phyloP scores from a whole-genome alignment of 2,329 filamentous ascomycete species.

The Fusarium tuaranense region DNA sequence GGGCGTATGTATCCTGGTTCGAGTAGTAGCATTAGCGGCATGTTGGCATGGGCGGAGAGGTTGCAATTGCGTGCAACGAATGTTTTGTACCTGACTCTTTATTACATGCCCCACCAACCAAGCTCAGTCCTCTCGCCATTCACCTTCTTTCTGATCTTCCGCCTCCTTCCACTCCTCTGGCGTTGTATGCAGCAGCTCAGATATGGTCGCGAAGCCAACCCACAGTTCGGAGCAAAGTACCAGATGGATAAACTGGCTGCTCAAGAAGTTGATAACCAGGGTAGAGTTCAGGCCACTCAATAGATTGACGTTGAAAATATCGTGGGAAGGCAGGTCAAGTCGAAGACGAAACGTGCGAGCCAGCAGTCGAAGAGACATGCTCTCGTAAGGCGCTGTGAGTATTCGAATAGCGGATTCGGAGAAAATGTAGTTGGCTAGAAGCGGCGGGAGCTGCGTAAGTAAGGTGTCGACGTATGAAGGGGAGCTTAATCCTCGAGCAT shows the following conservation, averaged over 20 bases:
- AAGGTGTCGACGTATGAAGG: constrained; percentile 60
- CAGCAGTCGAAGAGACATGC: constrained; percentile 57
- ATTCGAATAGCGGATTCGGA: constrained; percentile 57
- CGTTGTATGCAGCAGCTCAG: constrained; percentile 28
- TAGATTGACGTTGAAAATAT: constrained; percentile 54
- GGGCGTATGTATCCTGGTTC: background rate
- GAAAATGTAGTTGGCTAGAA: constrained; percentile 61
- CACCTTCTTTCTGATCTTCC: constrained; percentile 20
- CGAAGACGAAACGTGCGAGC: constrained; percentile 56
- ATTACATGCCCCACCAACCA: background rate
- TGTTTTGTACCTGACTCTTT: background rate
- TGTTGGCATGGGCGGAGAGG: background rate
- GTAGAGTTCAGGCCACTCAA: constrained; percentile 54
- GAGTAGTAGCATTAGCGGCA: background rate
- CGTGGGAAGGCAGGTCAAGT: constrained; percentile 51
- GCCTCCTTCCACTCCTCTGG: constrained; percentile 32
- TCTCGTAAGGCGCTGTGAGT: constrained; percentile 60
- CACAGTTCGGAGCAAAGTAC: constrained; percentile 28
- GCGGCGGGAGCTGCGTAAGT: constrained; percentile 63
- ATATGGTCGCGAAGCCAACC: constrained; percentile 25
- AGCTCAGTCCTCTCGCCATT: constrained; percentile 16
- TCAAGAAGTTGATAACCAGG: constrained; percentile 58
- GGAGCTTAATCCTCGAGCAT: constrained; percentile 42
- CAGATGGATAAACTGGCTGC: constrained; percentile 57
- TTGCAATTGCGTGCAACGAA: background rate